phyloP scores from a whole-genome alignment of 371 early-diverging fungal species.

The Apophysomyces ossiformis region DNA sequence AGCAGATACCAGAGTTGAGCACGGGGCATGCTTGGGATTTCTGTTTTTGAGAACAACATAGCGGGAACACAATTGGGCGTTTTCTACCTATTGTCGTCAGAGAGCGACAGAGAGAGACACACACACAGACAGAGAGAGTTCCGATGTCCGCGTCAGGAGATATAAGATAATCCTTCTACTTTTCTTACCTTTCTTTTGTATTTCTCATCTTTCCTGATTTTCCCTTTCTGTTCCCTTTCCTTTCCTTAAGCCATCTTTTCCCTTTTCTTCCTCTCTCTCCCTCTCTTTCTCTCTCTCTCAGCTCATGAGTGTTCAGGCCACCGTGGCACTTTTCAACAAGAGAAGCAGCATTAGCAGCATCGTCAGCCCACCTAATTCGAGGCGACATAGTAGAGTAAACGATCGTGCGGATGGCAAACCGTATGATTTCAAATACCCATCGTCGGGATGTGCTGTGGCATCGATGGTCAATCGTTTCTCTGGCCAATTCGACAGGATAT shows the following conservation, averaged over 20 bases:
- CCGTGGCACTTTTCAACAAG: constrained; percentile 2
- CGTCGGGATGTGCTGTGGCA: background rate
- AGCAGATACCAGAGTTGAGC: constrained; percentile 1
- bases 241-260: background rate
- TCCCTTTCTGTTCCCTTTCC: too few relatives aligned
- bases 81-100: background rate
- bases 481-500: background rate
- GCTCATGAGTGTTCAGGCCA: constrained; percentile 3
- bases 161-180: background rate
- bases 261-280: background rate
- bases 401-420: background rate
- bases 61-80: background rate
- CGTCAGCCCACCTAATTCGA: background rate
- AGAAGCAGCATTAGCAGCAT: background rate
- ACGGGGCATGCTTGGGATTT: constrained; percentile 1
- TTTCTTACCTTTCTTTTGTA: background rate
- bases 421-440: background rate
- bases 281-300: background rate
- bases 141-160: background rate
- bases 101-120: background rate
- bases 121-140: too few relatives aligned
- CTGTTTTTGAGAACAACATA: background rate
- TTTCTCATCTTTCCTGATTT: too few relatives aligned
- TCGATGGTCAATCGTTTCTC: background rate
- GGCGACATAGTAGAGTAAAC: background rate